A percentile compares a stretch with the other conserved stretches of the same genome.
Evolutionary conservation across 2,329 filamentous ascomycete genomes (phyloP).

Genomic region (Venturiaceae sp.): DNA sequence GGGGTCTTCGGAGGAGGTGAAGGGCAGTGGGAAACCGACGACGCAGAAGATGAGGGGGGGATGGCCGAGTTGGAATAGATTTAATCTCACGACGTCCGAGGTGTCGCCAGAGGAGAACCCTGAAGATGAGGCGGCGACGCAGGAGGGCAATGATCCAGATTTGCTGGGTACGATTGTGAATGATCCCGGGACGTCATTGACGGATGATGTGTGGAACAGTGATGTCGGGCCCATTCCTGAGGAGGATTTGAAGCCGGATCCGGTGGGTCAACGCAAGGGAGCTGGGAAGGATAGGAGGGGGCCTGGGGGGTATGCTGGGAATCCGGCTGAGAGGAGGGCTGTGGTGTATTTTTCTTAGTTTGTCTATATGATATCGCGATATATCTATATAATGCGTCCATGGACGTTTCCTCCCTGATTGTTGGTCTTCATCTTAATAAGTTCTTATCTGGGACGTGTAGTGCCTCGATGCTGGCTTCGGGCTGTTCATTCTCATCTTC

Average conservation of each 20-base stretch:
- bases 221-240: neutral
- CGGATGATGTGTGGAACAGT: neutral
- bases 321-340: neutral
- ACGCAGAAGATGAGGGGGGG: no score
- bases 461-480: neutral
- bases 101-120: neutral
- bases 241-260: neutral
- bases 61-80: neutral
- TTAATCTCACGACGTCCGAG: neutral
- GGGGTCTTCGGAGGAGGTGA: neutral
- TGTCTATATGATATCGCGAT: neutral
- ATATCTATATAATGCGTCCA: neutral
- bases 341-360: neutral
- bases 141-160: neutral
- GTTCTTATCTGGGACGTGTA: constrained; percentile 1
- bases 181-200: neutral
- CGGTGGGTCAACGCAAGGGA: neutral
- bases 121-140: neutral
- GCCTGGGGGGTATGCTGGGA: neutral
- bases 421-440: neutral
- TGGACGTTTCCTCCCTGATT: neutral
- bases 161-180: neutral
- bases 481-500: neutral
- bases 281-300: constrained; percentile 2
- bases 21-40: neutral